Conservation (phyloP, 495 filamentous ascomycete genomes). For the Durotheca rogersii region DNA sequence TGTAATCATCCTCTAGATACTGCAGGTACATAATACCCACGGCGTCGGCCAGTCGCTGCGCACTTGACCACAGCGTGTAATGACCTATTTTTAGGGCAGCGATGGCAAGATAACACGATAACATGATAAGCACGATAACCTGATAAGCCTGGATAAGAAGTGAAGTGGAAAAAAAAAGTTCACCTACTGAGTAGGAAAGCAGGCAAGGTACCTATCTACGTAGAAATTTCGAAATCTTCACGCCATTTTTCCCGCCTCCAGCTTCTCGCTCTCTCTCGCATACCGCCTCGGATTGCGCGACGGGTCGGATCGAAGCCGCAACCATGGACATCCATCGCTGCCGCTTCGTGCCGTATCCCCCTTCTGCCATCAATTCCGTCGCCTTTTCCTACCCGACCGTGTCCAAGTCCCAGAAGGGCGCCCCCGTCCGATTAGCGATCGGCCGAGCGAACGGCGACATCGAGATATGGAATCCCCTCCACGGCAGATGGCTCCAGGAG, state of each 20-base stretch:
- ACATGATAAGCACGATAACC: not conserved
- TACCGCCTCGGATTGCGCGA: not conserved
- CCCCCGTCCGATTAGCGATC: conserved; percentile 72
- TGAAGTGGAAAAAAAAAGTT: not conserved
- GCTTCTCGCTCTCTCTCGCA: not conserved
- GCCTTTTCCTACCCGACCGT: conserved; percentile 84
- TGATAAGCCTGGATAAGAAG: not conserved
- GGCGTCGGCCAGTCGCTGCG: too few relatives aligned
- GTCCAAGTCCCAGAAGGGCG: conserved; percentile 56
- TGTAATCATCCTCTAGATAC: too few relatives aligned
- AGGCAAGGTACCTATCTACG: not conserved
- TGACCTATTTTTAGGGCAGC: too few relatives aligned
- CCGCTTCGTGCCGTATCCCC: conserved; percentile 92
- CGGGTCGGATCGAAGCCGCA: conserved; percentile 12
- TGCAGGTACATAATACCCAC: too few relatives aligned
- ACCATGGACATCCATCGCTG: conserved; percentile 95
- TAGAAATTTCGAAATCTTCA: not conserved
- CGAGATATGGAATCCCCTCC: conserved; percentile 94
- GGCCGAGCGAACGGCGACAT: conserved; percentile 95
- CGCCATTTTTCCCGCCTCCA: not conserved
- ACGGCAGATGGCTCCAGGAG: conserved; percentile 88
- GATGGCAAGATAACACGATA: not conserved
- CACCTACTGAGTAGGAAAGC: too few relatives aligned
- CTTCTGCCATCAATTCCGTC: conserved; percentile 88
- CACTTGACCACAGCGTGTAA: too few relatives aligned